Evolutionary conservation across 2,329 filamentous ascomycete species (phyloP).

Genomic region (Esteya vermicola): DNA sequence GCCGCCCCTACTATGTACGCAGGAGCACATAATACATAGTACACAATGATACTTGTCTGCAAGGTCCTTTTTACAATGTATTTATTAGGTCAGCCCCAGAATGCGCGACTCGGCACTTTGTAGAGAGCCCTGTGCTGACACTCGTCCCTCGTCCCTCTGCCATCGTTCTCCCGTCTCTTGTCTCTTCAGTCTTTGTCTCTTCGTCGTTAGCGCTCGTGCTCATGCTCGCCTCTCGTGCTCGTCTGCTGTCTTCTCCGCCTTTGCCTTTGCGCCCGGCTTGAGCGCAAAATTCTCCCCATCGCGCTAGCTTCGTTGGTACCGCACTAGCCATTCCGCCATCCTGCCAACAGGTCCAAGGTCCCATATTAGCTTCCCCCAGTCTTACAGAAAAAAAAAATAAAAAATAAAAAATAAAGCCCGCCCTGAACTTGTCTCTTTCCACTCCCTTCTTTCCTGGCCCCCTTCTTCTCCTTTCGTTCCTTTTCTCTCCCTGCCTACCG

Average conservation of each 20-base stretch:
- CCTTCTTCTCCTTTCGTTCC: neutral
- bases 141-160: neutral
- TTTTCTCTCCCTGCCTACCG: too few relatives aligned
- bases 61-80: too few relatives aligned
- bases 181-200: too few relatives aligned
- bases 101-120: neutral
- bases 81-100: neutral
- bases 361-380: neutral
- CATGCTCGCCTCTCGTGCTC: neutral
- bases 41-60: too few relatives aligned
- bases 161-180: neutral
- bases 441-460: neutral
- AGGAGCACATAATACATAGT: too few relatives aligned
- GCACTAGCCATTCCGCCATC: neutral
- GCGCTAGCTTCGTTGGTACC: neutral
- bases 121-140: neutral
- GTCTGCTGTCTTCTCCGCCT: neutral
- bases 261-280: neutral
- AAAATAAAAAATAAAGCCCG: neutral
- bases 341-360: neutral
- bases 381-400: neutral
- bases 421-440: neutral
- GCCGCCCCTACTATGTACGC: too few relatives aligned
- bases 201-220: too few relatives aligned
- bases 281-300: neutral